These are phyloP conservation scores for Tolypocladium guangdongense DNA, from an alignment of 2,329 filamentous ascomycete species.

Conservation along the genomic window DNA sequence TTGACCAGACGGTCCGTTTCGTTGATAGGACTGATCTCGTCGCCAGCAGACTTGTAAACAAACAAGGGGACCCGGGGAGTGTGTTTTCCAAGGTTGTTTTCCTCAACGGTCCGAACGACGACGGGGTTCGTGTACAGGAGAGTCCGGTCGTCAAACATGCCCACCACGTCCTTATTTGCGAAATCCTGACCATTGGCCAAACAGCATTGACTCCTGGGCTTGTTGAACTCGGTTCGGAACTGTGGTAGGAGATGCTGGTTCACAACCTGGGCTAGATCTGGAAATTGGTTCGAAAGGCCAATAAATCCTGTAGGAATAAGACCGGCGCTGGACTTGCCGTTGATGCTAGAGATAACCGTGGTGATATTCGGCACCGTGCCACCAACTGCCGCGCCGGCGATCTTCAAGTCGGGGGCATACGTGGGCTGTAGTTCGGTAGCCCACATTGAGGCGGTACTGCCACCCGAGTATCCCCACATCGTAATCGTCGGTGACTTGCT, in stretches of 20 bases:
- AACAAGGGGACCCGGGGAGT: conserved; percentile 35
- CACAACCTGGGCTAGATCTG: conserved; percentile 3
- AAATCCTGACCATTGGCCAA: not conserved
- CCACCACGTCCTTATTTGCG: conserved; percentile 20
- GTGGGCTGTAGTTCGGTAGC: conserved; percentile 3
- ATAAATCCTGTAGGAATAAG: conserved; percentile 11
- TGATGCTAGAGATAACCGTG: conserved; percentile 5
- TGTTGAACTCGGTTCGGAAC: not conserved
- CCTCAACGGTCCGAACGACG: conserved; percentile 13
- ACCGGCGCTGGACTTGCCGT: conserved; percentile 7
- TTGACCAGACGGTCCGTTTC: conserved; percentile 31
- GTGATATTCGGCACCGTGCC: conserved; percentile 9
- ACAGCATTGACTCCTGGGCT: not conserved
- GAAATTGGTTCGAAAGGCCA: conserved; percentile 10
- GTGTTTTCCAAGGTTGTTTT: conserved; percentile 19
- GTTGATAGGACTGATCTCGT: conserved; percentile 27
- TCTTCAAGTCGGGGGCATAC: conserved; percentile 15
- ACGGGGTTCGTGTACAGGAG: conserved; percentile 10
- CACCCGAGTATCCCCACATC: conserved; percentile 30
- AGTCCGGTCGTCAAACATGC: conserved; percentile 27
- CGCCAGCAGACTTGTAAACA: conserved; percentile 32
- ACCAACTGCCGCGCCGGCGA: conserved; percentile 13
- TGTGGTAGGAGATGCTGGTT: conserved; percentile 5
- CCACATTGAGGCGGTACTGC: conserved; percentile 2
- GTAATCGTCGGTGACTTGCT: conserved; percentile 19